Conservation (phyloP, 257 asterid genomes). For the Verbascum thapsus region DNA sequence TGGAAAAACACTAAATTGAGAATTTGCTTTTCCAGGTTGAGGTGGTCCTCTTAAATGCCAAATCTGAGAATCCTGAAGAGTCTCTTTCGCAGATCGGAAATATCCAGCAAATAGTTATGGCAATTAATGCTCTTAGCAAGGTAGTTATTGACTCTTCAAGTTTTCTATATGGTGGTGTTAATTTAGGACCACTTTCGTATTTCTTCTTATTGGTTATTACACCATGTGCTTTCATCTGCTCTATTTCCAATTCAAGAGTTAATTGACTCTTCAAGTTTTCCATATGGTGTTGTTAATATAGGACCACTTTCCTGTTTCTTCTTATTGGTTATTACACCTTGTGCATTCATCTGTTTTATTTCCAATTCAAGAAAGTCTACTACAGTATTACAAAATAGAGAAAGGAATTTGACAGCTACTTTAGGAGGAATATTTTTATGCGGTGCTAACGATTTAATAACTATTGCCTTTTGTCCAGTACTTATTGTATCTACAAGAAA, state of each 20-base stretch:
- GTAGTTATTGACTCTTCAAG: slow-evolving; percentile 37
- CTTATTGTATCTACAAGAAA: background rate
- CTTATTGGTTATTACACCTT: slow-evolving; percentile 3
- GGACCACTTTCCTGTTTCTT: slow-evolving; percentile 16
- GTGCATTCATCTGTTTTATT: background rate
- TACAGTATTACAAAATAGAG: background rate
- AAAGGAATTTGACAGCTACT: no score
- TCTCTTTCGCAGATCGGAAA: slow-evolving; percentile 56
- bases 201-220: slow-evolving; percentile 9
- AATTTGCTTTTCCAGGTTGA: slow-evolving; percentile 66
- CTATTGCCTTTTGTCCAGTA: background rate
- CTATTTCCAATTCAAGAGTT: background rate
- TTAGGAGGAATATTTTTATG: no score
- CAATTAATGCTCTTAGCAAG: slow-evolving; percentile 99
- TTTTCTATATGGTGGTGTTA: slow-evolving; percentile 21
- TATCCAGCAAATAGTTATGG: slow-evolving; percentile 79
- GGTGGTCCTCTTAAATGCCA: slow-evolving; percentile 61
- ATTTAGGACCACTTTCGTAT: slow-evolving; percentile 17
- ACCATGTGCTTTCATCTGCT: slow-evolving; percentile 5
- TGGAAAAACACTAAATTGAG: slow-evolving; percentile 23
- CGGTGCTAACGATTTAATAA: no score
- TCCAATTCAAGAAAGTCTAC: background rate
- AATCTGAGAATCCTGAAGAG: slow-evolving; percentile 54
- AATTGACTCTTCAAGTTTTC: slow-evolving; percentile 25
- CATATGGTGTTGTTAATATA: slow-evolving; percentile 14